A percentile compares a stretch with the other conserved stretches of the same genome.
Conservation (phyloP, 805 yeast genomes). For the Schizosaccharomyces osmophilus region DNA sequence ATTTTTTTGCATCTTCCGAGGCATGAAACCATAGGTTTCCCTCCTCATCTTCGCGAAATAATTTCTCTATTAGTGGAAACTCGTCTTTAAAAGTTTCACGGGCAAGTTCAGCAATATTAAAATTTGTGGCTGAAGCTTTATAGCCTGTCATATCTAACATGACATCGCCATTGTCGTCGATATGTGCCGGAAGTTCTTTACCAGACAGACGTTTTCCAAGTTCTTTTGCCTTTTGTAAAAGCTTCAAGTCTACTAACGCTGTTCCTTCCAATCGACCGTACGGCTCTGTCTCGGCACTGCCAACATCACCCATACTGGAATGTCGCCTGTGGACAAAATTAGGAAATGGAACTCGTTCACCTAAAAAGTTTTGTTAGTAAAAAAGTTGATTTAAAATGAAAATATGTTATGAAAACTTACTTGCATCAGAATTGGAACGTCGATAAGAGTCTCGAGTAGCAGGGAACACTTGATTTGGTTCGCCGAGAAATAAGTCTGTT, state of each 20-base stretch:
- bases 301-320: background rate
- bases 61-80: constrained; percentile 20
- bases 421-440: background rate
- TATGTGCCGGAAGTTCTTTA: constrained; percentile 46
- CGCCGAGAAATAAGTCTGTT: background rate
- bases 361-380: no score
- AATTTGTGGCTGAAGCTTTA: constrained; percentile 56
- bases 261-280: background rate
- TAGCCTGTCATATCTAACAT: constrained; percentile 88
- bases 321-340: background rate
- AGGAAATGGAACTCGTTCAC: background rate
- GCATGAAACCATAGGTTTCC: constrained; percentile 16
- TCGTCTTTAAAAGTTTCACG: constrained; percentile 56
- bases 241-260: background rate
- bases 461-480: background rate
- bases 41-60: constrained; percentile 13
- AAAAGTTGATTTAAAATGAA: no score
- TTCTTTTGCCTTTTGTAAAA: constrained; percentile 5
- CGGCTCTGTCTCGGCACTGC: no score
- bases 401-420: no score
- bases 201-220: constrained; percentile 34
- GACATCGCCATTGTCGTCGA: constrained; percentile 74
- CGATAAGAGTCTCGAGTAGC: background rate
- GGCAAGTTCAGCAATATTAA: constrained; percentile 51
- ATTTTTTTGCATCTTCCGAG: constrained; percentile 7